Conservation (phyloP, 257 asterid species). For the Solanum okadae region DNA sequence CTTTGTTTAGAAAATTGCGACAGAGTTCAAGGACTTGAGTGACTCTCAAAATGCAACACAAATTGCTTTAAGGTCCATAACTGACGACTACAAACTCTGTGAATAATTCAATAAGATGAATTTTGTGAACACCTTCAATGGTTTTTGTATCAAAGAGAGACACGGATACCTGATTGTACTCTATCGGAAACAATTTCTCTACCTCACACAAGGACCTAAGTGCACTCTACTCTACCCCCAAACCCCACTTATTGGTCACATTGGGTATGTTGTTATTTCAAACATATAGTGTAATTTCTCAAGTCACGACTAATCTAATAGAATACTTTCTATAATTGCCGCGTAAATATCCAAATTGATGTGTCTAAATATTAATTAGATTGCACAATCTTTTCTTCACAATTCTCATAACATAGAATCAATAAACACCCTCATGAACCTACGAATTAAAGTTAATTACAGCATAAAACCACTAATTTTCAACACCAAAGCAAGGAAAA, state of each 20-base stretch:
- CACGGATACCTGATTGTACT: neutral
- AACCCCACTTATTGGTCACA: neutral
- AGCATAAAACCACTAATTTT: neutral
- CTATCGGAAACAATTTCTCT: neutral
- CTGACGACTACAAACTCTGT: neutral
- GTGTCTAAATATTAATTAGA: neutral
- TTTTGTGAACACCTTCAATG: neutral
- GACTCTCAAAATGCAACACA: neutral
- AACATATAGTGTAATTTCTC: neutral
- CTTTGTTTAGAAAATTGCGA: neutral
- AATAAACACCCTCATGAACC: neutral
- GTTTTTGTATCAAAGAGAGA: neutral
- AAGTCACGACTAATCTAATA: neutral
- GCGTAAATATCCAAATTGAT: neutral
- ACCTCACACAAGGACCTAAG: neutral
- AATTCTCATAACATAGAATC: neutral
- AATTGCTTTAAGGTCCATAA: neutral
- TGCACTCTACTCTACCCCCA: neutral
- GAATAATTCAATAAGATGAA: neutral
- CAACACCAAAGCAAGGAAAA: neutral
- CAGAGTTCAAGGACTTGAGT: neutral
- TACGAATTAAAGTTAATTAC: neutral
- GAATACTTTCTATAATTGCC: neutral
- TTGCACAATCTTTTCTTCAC: neutral
- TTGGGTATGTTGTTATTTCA: neutral